Percentiles rank a stretch among this genome's conserved stretches.
phyloP scores from a whole-genome alignment of 2,329 filamentous ascomycete genomes.

The Cladosporium sp. region DNA sequence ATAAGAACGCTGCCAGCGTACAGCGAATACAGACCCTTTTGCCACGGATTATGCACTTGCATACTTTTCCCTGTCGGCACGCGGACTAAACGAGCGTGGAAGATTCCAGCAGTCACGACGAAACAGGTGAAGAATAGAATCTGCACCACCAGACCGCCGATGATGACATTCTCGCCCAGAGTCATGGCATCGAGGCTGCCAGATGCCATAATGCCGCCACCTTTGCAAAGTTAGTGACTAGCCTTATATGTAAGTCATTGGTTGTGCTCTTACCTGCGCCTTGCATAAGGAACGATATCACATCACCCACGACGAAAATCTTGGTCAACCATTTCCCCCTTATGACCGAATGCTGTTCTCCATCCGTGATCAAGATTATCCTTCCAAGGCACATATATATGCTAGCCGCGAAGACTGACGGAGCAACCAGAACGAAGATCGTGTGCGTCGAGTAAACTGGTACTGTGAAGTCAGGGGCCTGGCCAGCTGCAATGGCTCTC shows the following conservation, averaged over 20 bases:
- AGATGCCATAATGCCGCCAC: slow-evolving; percentile 42
- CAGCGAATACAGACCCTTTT: slow-evolving; percentile 38
- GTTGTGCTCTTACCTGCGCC: slow-evolving; percentile 26
- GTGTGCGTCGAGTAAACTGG: slow-evolving; percentile 28
- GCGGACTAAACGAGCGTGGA: slow-evolving; percentile 44
- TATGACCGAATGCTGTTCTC: slow-evolving; percentile 42
- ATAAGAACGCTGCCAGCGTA: slow-evolving; percentile 46
- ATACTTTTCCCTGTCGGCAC: slow-evolving; percentile 28
- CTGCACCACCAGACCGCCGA: slow-evolving; percentile 60
- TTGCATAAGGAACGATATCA: slow-evolving; percentile 56
- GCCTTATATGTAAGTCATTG: too few relatives aligned
- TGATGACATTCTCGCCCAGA: slow-evolving; percentile 54
- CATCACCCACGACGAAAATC: slow-evolving; percentile 56
- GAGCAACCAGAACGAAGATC: slow-evolving; percentile 49
- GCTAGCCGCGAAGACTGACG: slow-evolving; percentile 51
- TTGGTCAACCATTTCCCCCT: slow-evolving; percentile 50
- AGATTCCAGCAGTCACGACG: slow-evolving; percentile 49
- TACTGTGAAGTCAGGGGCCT: slow-evolving; percentile 17
- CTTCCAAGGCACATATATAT: slow-evolving; percentile 55
- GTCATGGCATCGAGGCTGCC: slow-evolving; percentile 33
- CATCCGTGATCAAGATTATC: slow-evolving; percentile 47
- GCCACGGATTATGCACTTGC: slow-evolving; percentile 35
- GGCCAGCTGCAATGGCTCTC: not conserved
- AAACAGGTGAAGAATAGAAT: slow-evolving; percentile 60
- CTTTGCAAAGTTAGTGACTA: slow-evolving; percentile 29